phyloP scores from a whole-genome alignment of 495 filamentous ascomycete genomes.

The Amphirosellinia nigrospora region DNA sequence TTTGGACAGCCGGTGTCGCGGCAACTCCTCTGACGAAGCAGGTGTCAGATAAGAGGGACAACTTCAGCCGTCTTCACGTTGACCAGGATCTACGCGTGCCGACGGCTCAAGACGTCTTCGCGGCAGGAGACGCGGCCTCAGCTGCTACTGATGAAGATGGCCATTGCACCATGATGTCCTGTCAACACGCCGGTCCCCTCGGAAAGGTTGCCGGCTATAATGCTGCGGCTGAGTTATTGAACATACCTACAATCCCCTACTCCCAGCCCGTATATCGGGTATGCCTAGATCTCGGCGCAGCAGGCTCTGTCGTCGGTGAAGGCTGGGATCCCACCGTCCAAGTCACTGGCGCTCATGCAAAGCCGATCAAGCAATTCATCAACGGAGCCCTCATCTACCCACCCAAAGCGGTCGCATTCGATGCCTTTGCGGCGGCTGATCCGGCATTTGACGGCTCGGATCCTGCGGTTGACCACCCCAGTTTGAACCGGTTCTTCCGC shows the following conservation, averaged over 20 bases:
- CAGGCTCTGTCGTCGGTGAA: constrained; percentile 28
- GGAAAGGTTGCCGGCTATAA: constrained; percentile 44
- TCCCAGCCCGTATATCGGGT: constrained; percentile 31
- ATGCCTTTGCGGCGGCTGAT: constrained; percentile 32
- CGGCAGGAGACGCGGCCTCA: constrained; percentile 34
- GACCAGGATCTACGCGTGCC: constrained; percentile 31
- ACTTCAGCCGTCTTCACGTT: constrained; percentile 25
- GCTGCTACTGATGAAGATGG: constrained; percentile 26
- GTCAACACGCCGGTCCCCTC: constrained; percentile 43
- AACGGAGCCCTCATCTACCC: constrained; percentile 37
- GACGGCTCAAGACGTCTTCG: constrained; percentile 29
- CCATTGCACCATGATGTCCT: constrained; percentile 35
- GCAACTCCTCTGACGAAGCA: constrained; percentile 32
- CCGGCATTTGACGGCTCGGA: constrained; percentile 20
- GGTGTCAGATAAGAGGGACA: constrained; percentile 29
- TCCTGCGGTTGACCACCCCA: not conserved
- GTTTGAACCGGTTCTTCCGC: not conserved
- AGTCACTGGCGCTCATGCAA: constrained; percentile 28
- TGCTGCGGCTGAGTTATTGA: constrained; percentile 30
- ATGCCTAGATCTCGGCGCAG: constrained; percentile 38
- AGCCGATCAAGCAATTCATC: constrained; percentile 35
- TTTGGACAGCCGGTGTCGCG: constrained; percentile 36
- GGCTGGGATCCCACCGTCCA: constrained; percentile 34
- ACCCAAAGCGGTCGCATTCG: constrained; percentile 19
- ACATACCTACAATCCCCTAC: constrained; percentile 24